Conservation (phyloP, 768 basidiomycete genomes). For the Tulasnella sp. region DNA sequence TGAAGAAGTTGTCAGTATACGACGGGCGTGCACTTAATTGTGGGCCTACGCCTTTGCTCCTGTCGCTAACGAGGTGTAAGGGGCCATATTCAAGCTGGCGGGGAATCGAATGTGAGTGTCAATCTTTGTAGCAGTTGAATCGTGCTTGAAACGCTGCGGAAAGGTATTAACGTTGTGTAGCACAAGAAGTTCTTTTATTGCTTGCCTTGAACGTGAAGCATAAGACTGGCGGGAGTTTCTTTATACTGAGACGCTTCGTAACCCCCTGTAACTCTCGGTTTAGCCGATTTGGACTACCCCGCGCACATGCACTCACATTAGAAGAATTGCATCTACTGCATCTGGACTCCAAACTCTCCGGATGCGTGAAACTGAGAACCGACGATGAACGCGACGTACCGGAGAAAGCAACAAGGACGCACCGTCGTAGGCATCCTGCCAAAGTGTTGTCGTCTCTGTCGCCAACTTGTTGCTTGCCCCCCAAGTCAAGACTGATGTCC, state of each 20-base stretch:
- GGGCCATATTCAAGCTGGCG: constrained; percentile 73
- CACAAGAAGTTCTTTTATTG: neutral
- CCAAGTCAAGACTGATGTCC: constrained; percentile 76
- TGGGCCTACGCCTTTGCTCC: constrained; percentile 22
- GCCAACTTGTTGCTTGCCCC: constrained; percentile 35
- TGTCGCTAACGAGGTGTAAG: constrained; percentile 60
- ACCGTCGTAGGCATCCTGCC: constrained; percentile 64
- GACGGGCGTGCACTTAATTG: neutral
- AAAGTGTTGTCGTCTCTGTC: constrained; percentile 49
- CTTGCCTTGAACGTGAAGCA: constrained; percentile 90
- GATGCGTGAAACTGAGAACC: constrained; percentile 59
- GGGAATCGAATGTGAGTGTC: constrained; percentile 76
- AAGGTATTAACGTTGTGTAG: neutral
- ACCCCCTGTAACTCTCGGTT: constrained; percentile 42
- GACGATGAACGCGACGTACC: neutral
- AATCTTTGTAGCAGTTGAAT: constrained; percentile 67
- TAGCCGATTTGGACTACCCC: neutral
- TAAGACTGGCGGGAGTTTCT: constrained; percentile 74
- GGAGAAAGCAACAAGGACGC: constrained; percentile 16
- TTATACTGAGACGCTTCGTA: constrained; percentile 74
- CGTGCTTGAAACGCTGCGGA: constrained; percentile 81
- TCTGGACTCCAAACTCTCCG: constrained; percentile 70
- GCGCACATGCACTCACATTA: constrained; percentile 30
- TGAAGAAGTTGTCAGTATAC: neutral
- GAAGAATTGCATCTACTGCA: constrained; percentile 71